Conservation (phyloP, 768 basidiomycete species). For the Psilocybe tampanensis region DNA sequence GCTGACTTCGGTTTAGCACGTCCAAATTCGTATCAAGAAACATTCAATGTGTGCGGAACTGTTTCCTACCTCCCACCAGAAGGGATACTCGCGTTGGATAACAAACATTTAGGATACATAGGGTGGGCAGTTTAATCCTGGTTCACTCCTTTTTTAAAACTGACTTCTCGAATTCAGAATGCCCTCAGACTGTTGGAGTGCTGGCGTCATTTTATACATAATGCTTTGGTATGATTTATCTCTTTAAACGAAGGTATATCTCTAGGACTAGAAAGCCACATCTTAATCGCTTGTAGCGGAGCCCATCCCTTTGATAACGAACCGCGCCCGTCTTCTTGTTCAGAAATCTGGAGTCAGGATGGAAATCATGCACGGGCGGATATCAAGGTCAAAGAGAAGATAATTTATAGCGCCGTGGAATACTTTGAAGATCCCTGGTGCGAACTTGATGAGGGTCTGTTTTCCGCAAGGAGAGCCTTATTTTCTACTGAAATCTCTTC, state of each 20-base stretch:
- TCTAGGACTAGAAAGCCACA: background rate
- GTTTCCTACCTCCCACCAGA: conserved; percentile 86
- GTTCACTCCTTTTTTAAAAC: background rate
- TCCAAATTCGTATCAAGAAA: conserved; percentile 77
- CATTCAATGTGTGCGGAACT: conserved; percentile 86
- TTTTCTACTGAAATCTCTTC: background rate
- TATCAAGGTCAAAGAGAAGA: conserved; percentile 65
- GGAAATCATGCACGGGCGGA: conserved; percentile 52
- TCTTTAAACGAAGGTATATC: background rate
- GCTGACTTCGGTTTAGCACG: conserved; percentile 89
- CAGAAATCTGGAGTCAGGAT: conserved; percentile 37
- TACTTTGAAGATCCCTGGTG: conserved; percentile 61
- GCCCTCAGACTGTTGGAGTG: conserved; percentile 92
- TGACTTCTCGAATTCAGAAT: conserved; percentile 45
- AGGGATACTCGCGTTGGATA: conserved; percentile 77
- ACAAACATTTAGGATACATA: conserved; percentile 69
- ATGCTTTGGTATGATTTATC: conserved; percentile 74
- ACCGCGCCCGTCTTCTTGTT: conserved; percentile 34
- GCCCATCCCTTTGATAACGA: conserved; percentile 79
- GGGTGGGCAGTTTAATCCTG: conserved; percentile 34
- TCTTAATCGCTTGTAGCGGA: conserved; percentile 47
- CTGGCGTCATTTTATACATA: conserved; percentile 78
- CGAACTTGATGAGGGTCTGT: conserved; percentile 56
- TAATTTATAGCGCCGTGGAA: conserved; percentile 61
- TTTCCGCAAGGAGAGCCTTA: background rate